Evolutionary conservation across 1,284 basidiomycete genomes (phyloP), one percentile per base, ranked within the genome.

Genomic region (Ganoderma lucidum): DNA sequence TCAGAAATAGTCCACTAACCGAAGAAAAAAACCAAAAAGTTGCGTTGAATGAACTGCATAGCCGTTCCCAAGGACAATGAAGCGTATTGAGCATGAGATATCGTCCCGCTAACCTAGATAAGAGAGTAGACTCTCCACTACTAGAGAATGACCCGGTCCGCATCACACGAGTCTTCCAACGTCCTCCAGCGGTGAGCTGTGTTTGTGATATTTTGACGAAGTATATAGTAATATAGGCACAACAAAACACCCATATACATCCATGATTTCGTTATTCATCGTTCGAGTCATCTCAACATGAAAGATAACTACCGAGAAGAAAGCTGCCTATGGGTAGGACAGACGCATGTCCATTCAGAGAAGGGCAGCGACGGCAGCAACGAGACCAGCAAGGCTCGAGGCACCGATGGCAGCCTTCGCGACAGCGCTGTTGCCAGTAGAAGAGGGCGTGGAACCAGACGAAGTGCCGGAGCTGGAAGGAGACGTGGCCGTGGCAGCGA

Each of bases 311-410:
- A 23, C 23, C 9, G 3, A 4, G 48, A 23, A 10, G 9, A 48
- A 23, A 3, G n/a, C 9, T 9, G 28, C 23, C 28, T 10, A 56
- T 30, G 53, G 30, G 30, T 32, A 56, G 14, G 5, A 51, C 53
- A 35, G 6, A 9, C 53, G 5, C 14, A 32, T 32, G 30, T 59
- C 56, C 17, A 32, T 39, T 74, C 63, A 78, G 14, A 78, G 61
- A 15, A 74, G 39, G 17, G 76, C 73, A 10, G 73, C 58, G 8
- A 75, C 64, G 4, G 63, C 73, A 8, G 72, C 77, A 19, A 71
- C 58, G 44, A 77, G 60, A 37, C 72, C 71, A 0, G 75, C 64
- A n/a, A 76, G 30, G 17, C 76, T 74, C 4, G 74, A 71, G n/a
- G 75, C 58, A 35, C 75, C 77, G 8, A 73, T 63, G 28, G 66